These are phyloP conservation scores for Kluyveromyces wickerhamii DNA, from an alignment of 805 yeast genomes.

Conservation along the genomic window DNA sequence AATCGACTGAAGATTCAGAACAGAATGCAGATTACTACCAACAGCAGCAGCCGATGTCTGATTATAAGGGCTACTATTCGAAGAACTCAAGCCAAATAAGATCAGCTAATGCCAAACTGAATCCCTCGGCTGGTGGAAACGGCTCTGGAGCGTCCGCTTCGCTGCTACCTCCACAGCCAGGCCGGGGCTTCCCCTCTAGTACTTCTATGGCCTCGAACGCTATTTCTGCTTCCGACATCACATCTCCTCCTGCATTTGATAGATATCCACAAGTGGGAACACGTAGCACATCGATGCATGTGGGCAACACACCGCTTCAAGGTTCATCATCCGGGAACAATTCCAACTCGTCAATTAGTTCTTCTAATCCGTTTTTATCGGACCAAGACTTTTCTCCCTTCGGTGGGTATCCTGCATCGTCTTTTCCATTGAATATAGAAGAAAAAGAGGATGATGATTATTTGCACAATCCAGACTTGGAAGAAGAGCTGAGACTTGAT, in stretches of 20 bases:
- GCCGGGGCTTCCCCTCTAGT: slow-evolving; percentile 10
- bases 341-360: slow-evolving; percentile 21
- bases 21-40: not conserved
- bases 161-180: slow-evolving; percentile 1
- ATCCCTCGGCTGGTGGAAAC: slow-evolving; percentile 4
- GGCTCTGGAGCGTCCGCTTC: not conserved
- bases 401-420: slow-evolving; percentile 93
- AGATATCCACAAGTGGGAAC: slow-evolving; percentile 59
- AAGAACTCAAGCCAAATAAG: slow-evolving; percentile 12
- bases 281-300: slow-evolving; percentile 42
- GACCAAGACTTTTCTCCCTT: slow-evolving; percentile 78
- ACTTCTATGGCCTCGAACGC: slow-evolving; percentile 8
- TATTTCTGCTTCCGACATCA: slow-evolving; percentile 16
- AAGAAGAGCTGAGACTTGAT: slow-evolving; percentile 80
- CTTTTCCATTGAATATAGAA: slow-evolving; percentile 84
- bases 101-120: not conserved
- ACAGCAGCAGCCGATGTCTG: slow-evolving; percentile 12
- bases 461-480: slow-evolving; percentile 92
- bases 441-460: slow-evolving; percentile 95
- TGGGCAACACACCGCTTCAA: slow-evolving; percentile 11
- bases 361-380: slow-evolving; percentile 36
- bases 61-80: slow-evolving; percentile 29
- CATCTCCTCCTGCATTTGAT: slow-evolving; percentile 51
- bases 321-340: slow-evolving; percentile 19
- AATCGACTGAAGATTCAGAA: not conserved